Evolutionary conservation across 257 asterid genomes (phyloP).

Genomic region (Haberlea rhodopensis): DNA sequence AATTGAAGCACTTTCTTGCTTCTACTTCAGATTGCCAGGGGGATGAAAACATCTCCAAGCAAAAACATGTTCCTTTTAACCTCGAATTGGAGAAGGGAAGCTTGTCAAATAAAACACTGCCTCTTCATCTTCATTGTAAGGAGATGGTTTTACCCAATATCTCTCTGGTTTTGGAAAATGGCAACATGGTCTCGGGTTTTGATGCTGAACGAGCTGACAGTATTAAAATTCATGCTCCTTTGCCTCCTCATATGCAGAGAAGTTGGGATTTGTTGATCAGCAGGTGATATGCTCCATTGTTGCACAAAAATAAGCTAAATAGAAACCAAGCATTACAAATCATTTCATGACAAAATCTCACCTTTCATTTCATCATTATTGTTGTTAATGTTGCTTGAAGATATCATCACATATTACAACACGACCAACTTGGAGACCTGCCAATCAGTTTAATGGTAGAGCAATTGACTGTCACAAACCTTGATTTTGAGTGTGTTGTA

Average conservation of each 20-base stretch:
- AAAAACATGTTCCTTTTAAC: constrained; percentile 31
- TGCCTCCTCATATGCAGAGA: constrained; percentile 80
- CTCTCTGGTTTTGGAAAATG: constrained; percentile 45
- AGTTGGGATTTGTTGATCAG: constrained; percentile 73
- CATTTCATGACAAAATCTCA: no score
- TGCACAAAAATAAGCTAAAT: no score
- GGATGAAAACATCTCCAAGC: constrained; percentile 25
- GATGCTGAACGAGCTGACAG: constrained; percentile 34
- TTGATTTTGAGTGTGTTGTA: no score
- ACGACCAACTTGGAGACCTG: no score
- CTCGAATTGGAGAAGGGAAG: constrained; percentile 59
- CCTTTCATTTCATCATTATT: no score
- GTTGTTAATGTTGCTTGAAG: no score
- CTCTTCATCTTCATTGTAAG: constrained; percentile 90
- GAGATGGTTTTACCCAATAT: constrained; percentile 72
- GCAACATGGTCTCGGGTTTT: constrained; percentile 29
- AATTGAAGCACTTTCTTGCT: constrained; percentile 37
- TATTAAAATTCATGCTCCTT: constrained; percentile 54
- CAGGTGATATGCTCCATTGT: no score
- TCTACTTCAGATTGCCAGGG: constrained; percentile 25
- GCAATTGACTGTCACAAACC: no score
- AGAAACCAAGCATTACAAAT: no score
- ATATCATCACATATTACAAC: no score
- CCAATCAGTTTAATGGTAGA: no score
- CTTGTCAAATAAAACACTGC: constrained; percentile 54